phyloP scores from a whole-genome alignment of 108 stramenopile genomes.

The Pelagomonas calceolata region DNA sequence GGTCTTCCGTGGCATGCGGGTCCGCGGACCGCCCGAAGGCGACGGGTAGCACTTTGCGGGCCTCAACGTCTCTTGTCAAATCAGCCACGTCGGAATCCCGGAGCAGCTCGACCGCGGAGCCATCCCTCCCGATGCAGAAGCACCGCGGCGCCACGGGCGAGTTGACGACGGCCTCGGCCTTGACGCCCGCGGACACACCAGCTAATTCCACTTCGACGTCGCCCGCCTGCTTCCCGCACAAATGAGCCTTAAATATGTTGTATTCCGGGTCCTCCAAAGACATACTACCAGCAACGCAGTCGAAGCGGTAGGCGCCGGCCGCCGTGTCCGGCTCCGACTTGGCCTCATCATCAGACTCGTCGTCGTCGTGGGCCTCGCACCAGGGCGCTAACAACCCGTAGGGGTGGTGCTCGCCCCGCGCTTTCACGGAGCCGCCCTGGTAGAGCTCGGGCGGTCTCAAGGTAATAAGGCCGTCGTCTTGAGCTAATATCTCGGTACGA shows the following conservation, averaged over 20 bases:
- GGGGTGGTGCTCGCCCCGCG: background rate
- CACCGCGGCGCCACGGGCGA: slow-evolving; percentile 1
- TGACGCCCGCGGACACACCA: background rate
- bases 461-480: background rate
- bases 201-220: slow-evolving; percentile 3
- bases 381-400: background rate
- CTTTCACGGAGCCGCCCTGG: background rate
- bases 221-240: background rate
- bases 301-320: slow-evolving; percentile 7
- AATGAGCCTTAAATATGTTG: slow-evolving; percentile 4
- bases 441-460: slow-evolving; percentile 1
- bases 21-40: no score
- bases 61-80: no score
- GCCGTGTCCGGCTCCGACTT: background rate
- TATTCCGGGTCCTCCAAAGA: background rate
- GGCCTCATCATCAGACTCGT: background rate
- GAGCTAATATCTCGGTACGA: background rate
- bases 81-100: background rate
- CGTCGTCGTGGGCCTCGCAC: background rate
- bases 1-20: no score
- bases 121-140: slow-evolving; percentile 5
- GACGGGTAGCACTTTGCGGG: no score
- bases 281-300: background rate
- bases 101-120: background rate
- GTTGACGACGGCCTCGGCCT: slow-evolving; percentile 8